phyloP scores from a whole-genome alignment of 1,139 yeast genomes.

The Casaregolazyma lundiana region DNA sequence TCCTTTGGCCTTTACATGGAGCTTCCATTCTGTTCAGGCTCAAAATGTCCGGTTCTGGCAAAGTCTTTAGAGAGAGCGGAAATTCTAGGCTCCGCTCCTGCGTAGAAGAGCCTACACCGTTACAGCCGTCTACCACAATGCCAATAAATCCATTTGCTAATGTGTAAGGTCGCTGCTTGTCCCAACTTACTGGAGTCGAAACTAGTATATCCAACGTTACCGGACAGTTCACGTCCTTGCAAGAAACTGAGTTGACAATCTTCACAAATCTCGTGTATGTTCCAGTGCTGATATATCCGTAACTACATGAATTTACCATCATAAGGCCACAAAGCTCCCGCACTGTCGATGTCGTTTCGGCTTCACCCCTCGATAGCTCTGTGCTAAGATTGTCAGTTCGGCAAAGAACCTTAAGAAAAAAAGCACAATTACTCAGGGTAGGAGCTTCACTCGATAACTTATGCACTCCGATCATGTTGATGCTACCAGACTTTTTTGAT shows the following conservation, averaged over 20 bases:
- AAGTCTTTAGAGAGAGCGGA: conserved; percentile 11
- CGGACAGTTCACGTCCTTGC: conserved; percentile 10
- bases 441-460: conserved; percentile 10
- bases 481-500: conserved; percentile 1
- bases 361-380: conserved; percentile 6
- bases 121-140: conserved; percentile 18
- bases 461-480: conserved; percentile 19
- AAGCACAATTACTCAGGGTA: conserved; percentile 10
- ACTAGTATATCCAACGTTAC: conserved; percentile 16
- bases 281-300: conserved; percentile 26
- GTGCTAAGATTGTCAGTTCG: not conserved
- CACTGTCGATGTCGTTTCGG: not conserved
- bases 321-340: conserved; percentile 19
- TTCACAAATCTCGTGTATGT: conserved; percentile 22
- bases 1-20: conserved; percentile 19
- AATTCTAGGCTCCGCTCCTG: conserved; percentile 12
- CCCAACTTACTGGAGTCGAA: conserved; percentile 21
- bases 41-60: conserved; percentile 22
- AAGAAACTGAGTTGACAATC: not conserved
- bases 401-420: conserved; percentile 3
- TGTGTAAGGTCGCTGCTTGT: conserved; percentile 12
- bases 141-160: conserved; percentile 18
- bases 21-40: conserved; percentile 18
- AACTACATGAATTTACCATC: conserved; percentile 24
- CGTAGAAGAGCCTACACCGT: conserved; percentile 6